Conservation (phyloP, 2,329 filamentous ascomycete genomes). For the Fusarium austroafricanum region DNA sequence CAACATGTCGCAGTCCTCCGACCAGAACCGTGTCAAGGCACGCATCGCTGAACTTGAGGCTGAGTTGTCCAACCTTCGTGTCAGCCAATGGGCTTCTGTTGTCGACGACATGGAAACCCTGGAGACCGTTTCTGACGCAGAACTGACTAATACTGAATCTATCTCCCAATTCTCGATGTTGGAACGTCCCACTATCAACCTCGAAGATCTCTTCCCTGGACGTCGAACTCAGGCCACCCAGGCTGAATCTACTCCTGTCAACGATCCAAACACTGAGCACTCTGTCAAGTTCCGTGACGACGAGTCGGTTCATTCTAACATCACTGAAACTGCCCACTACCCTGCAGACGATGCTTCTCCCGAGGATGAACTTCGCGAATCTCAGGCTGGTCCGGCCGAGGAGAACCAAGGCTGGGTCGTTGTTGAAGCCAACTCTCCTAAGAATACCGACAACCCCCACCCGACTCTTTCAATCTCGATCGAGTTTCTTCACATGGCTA, state of each 20-base stretch:
- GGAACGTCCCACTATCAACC: too few species aligned
- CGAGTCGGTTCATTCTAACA: background rate
- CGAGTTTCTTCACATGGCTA: background rate
- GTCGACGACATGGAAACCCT: too few species aligned
- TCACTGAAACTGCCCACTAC: background rate
- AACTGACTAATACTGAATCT: background rate
- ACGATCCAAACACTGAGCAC: background rate
- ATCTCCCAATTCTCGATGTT: background rate
- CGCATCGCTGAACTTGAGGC: background rate
- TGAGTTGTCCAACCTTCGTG: background rate
- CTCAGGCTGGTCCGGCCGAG: background rate
- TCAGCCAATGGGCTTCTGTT: background rate
- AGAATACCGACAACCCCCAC: background rate
- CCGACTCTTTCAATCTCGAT: background rate
- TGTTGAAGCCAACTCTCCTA: background rate
- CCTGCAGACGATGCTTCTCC: background rate
- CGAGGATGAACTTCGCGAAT: background rate
- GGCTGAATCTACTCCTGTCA: background rate
- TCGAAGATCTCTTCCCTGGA: too few species aligned
- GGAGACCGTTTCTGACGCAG: background rate
- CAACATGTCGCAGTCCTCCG: background rate
- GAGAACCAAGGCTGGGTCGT: background rate
- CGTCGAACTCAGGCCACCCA: background rate
- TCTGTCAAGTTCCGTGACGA: too few species aligned
- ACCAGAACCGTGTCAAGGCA: background rate